Conservation (phyloP, 257 asterid species). For the Parsonsia alboflavescens region DNA sequence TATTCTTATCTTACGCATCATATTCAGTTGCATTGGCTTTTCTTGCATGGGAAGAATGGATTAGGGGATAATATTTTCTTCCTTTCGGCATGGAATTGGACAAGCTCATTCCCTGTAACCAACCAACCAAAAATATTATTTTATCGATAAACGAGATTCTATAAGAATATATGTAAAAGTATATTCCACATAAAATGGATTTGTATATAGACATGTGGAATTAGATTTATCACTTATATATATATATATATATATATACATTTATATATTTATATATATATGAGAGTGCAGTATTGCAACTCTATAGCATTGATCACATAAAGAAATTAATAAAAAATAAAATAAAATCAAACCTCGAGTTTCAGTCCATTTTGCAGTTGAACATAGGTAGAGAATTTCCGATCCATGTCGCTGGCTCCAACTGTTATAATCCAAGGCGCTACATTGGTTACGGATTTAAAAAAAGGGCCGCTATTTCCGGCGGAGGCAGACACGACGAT, state of each 20-base stretch:
- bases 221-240: too few species aligned
- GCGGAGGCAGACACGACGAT: neutral
- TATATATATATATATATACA: too few species aligned
- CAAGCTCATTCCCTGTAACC: conserved; percentile 38
- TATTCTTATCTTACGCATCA: conserved; percentile 48
- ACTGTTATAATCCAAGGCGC: conserved; percentile 17
- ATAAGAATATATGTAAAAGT: too few species aligned
- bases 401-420: conserved; percentile 8
- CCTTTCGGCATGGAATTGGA: conserved; percentile 27
- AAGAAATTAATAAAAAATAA: neutral
- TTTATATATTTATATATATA: too few species aligned
- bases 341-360: conserved; percentile 24
- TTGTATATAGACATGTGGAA: too few species aligned
- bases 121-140: too few species aligned
- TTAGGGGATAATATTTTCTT: conserved; percentile 28
- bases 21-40: conserved; percentile 20
- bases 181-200: too few species aligned
- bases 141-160: too few species aligned
- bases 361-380: conserved; percentile 14
- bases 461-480: neutral
- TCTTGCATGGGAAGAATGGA: conserved; percentile 32
- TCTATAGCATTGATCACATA: too few species aligned
- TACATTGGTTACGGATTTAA: neutral
- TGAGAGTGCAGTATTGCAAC: too few species aligned
- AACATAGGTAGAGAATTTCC: neutral